Base-by-base conservation (phyloP, 2,329 filamentous ascomycete genomes). In the Epichloe hybrida region DNA sequence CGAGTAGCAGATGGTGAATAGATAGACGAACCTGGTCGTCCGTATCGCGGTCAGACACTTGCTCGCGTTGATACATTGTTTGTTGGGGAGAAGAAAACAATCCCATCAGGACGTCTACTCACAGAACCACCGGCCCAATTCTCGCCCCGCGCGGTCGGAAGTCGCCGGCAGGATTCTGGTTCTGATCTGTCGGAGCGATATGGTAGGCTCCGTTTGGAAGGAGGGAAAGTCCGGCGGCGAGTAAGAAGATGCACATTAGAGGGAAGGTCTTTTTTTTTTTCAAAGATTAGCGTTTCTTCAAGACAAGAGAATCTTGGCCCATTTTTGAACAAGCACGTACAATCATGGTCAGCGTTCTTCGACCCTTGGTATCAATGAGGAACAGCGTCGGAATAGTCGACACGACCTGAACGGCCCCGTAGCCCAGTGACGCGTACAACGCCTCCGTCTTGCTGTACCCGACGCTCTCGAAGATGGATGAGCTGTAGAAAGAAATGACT, bases 401-500 rank as follows among this genome's bases (percentile, higher is more conserved):
- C 4, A 60, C 50, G 36, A 60, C 57, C 48, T 81, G 80, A 51
- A 81, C 67, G 17, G 79, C 62, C 23, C 70, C 69, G 38, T 68
- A 71, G 2, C 70, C 70, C 23, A 70, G 63, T 0, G 70, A 71
- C 0, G 66, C 66, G 5, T 69, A 62, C 2, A 72, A 61, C 0
- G 83, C 76, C 23, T 73, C 64, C 48, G 72, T 75, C 0, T 70
- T 64, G 36, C 52, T 62, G 46, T 77, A 76, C 11, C 79, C 79
- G 9, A 79, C 76, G 1, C 80, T 62, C 17, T 63, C 57, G 61
- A 79, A 80, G 35, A 79, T 70, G 8, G 77, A 80, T 0, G 77
- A 80, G 2, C 75, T 80, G 65, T 86, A 86, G 63, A 86, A 87
- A 0, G 81, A 79, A 50, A 86, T 82, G 56, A 86, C 55, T 61